A percentile compares a stretch with the other conserved stretches of the same genome.
Evolutionary conservation across 441 rosid genomes (phyloP).

Genomic region (Euphorbia corollata): DNA sequence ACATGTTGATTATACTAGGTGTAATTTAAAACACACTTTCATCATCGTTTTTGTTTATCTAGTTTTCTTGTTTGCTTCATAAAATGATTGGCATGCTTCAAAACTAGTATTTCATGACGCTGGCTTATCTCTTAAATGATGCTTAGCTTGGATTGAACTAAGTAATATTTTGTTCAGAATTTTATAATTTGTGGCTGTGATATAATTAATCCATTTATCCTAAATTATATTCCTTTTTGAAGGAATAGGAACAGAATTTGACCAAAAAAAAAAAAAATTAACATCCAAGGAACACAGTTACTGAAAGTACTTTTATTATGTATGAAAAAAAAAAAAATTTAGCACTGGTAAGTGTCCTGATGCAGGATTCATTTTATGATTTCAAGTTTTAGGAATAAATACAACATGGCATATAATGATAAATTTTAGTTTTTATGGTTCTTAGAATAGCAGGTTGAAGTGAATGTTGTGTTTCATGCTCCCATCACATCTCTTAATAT

Average conservation of each 20-base stretch:
- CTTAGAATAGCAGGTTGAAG: constrained; percentile 9
- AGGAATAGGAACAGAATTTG: neutral
- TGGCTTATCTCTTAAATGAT: neutral
- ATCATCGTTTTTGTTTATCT: neutral
- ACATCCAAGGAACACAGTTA: constrained; percentile 3
- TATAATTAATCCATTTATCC: neutral
- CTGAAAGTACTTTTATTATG: no score
- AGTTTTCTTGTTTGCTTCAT: neutral
- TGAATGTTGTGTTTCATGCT: no score
- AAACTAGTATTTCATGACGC: no score
- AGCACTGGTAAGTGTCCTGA: neutral
- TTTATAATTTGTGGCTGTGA: neutral
- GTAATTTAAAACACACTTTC: no score
- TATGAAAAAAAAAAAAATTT: neutral
- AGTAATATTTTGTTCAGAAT: neutral
- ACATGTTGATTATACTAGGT: neutral
- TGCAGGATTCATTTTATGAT: neutral
- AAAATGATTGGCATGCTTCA: no score
- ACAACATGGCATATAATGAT: neutral
- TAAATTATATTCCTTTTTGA: neutral
- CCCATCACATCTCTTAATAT: no score
- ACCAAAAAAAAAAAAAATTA: neutral
- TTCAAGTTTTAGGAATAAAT: constrained; percentile 2
- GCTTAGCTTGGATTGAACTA: neutral
- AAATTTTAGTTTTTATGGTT: neutral